Evolutionary conservation across 2,329 filamentous ascomycete species (phyloP), one percentile per base, ranked within the genome.

Genomic region (Fusarium ramigenum): DNA sequence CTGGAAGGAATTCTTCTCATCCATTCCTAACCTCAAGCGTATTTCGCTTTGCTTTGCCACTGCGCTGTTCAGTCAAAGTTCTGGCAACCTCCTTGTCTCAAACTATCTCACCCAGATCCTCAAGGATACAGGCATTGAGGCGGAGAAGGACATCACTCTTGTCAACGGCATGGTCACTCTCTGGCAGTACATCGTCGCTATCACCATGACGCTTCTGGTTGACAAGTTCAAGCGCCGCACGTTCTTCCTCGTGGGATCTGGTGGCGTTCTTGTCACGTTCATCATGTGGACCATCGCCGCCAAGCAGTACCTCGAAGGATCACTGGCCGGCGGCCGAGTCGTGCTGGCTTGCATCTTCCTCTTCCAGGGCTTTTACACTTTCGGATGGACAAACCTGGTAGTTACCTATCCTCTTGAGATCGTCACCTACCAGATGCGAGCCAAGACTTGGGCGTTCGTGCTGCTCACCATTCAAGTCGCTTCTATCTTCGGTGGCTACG

Each of bases 401-500:
- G 83, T 85, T 2, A 83, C 83, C 0, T 86, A 86, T 53, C 83
- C 84, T 2, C 77, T 84, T 1, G 84, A 85, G 68, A 76, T 85
- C 11, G 80, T 84, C 9, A 81, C 83, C 0, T 83, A 83, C 42
- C 79, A 82, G 54, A 84, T 84, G 80, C 81, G 83, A 11, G 83
- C 83, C 58, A 85, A 84, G 75, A 78, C 81, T 0, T 83, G 81
- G 80, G 80, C 80, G 0, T 83, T 85, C 52, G 81, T 84, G 1
- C 78, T 85, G 0, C 75, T 84, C 30, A 83, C 80, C 0, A 84
- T 84, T 30, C 81, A 84, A 11, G 79, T 81, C 2, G 73, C 82
- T 4, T 78, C 78, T 19, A 82, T 84, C 43, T 83, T 84, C 56
- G 81, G 80, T 32, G 78, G 79, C 5, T 84, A 83, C 19, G 82